Base-by-base conservation (phyloP, 2,329 filamentous ascomycete genomes). In the Endothia cerciana region DNA sequence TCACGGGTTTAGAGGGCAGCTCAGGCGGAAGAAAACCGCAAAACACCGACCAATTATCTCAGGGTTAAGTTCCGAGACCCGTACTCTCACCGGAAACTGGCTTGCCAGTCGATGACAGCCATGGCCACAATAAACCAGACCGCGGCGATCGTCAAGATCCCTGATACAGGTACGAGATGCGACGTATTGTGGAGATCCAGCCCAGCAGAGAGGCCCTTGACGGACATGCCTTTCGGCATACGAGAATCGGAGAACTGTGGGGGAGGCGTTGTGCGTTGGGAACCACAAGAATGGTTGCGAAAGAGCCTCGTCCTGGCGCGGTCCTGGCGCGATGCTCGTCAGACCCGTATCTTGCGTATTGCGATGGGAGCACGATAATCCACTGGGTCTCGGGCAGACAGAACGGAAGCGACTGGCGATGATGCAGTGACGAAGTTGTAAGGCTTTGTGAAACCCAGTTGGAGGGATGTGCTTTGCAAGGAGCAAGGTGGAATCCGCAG, bases 21-120 rank as follows among this genome's bases (percentile, higher is more conserved):
- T 85, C 80, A 84, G 79, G 88, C 88, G 88, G 71, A 90, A 89
- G 86, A 82, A 49, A 78, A 84, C 83, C 87, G 87, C 88, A 91
- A 93, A 74, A 85, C 91, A 89, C 92, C 91, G 91, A 88, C 82
- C 78, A 76, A 81, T 79, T 82, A 82, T 11, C 85, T 91, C 97
- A 97, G 94, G 94, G 94, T 97, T 97, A 97, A 94, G 91, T 94
- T 94, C 91, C 92, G 89, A 90, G 80, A 82, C 79, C 82, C 82
- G 83, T 87, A 89, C 86, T 84, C 86, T 79, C 80, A 81, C 77
- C 75, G 75, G 74, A 75, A 73, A 59, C 78, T 77, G 79, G 80
- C 77, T 78, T 76, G 75, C 76, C 75, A 74, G 72, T 73, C 74
- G 73, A 73, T 70, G 74, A 78, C 76, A 73, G 77, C 76, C 70